Evolutionary conservation across 2,329 filamentous ascomycete species (phyloP), one percentile per base, ranked within the genome.

Genomic region (Neocatenulostroma microsporum): DNA sequence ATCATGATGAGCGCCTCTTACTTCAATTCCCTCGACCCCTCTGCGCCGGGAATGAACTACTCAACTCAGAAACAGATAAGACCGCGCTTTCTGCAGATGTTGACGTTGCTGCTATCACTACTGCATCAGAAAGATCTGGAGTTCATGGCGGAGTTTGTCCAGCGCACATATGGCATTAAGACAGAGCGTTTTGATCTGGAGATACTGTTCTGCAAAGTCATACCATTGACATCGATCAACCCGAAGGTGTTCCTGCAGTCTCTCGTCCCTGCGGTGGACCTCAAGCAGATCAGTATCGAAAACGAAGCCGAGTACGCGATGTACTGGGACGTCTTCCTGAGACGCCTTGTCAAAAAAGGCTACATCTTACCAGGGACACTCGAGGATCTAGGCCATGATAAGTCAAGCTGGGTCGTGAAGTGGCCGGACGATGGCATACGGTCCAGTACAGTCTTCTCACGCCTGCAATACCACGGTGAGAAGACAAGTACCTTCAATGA

Each of bases 401-500:
- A 28, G 11, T 13, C 19, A 6, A 39, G 30, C 30, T 39, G 37
- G 37, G n/a, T 34, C n/a, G 26, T 28, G 21, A 30, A 30, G 26
- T 39, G 37, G 37, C 31, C 37, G 18, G 26, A 33, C 8, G 25
- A n/a, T 27, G 25, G 25, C 25, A 34, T 28, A 10, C 30, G 37
- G 9, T 39, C 37, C 2, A 39, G 37, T 20, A 27, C 19, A 11
- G 24, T 34, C 3, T 34, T 39, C 18, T 23, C 23, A 11, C 37
- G 37, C n/a, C 23, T 39, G 15, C 36, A 39, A 27, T 33, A 26
- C n/a, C 30, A 39, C 13, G 36, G 36, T 7, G 21, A 24, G n/a
- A 26, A 21, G 12, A 29, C 27, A 6, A 26, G 19, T 20, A 31
- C 24, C n/a, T 40, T 40, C 31, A 40, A 40, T 14, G 31, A 40